Conservation (phyloP, 78 protist genomes). For the Dictyostelium firmibasis region DNA sequence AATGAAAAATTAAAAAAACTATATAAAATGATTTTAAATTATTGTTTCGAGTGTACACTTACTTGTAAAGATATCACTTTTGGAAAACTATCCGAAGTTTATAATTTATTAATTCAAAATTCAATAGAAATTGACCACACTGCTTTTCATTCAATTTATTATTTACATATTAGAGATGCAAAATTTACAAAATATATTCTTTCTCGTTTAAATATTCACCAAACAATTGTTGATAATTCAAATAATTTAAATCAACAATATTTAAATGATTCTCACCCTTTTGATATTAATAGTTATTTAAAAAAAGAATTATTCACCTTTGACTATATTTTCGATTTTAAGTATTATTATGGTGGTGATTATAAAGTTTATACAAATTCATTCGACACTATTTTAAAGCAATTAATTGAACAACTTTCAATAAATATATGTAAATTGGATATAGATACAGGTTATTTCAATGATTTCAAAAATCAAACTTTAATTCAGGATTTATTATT, state of each 20-base stretch:
- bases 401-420: background rate
- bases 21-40: background rate
- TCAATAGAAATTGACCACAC: background rate
- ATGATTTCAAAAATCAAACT: background rate
- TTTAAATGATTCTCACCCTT: background rate
- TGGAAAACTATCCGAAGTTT: background rate
- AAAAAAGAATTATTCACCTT: background rate
- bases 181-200: background rate
- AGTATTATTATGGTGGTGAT: background rate
- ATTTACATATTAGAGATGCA: background rate
- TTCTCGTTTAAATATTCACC: background rate
- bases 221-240: too few relatives aligned
- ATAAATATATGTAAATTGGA: background rate
- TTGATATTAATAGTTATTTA: too few relatives aligned
- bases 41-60: background rate
- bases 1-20: too few relatives aligned
- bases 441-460: background rate
- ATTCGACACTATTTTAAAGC: background rate
- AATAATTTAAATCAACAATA: too few relatives aligned
- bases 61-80: background rate
- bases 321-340: too few relatives aligned
- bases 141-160: background rate
- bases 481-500: background rate
- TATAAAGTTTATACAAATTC: background rate
- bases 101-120: background rate